Percentiles rank a stretch among this genome's conserved stretches.
These are phyloP conservation scores for Blastobotrys ciferrii DNA, from an alignment of 1,139 yeast genomes.

Conservation along the genomic window DNA sequence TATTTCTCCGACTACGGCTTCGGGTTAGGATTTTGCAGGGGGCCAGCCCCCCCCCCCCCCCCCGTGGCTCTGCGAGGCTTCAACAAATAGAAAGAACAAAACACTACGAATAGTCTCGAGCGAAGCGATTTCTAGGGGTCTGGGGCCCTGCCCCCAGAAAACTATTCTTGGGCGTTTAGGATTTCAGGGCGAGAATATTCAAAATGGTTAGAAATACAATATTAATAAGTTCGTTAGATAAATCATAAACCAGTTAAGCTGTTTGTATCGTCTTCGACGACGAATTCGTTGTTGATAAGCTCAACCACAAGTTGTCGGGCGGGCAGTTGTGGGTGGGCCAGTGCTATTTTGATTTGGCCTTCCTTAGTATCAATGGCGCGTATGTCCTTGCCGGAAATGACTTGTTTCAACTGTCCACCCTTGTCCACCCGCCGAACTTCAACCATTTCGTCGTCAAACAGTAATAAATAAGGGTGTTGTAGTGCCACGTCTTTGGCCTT, in stretches of 20 bases:
- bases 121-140: too few species aligned
- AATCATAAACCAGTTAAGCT: slow-evolving; percentile 30
- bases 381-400: slow-evolving; percentile 62
- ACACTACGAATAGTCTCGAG: too few species aligned
- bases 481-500: slow-evolving; percentile 58
- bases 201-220: slow-evolving; percentile 1
- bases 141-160: too few species aligned
- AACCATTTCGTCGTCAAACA: slow-evolving; percentile 65
- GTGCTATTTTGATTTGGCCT: slow-evolving; percentile 48
- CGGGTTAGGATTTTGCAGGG: too few species aligned
- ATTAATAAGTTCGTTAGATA: slow-evolving; percentile 5
- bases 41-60: too few species aligned
- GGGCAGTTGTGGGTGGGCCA: slow-evolving; percentile 69
- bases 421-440: slow-evolving; percentile 58
- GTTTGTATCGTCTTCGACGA: slow-evolving; percentile 33
- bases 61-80: too few species aligned
- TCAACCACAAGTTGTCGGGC: slow-evolving; percentile 58
- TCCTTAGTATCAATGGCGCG: slow-evolving; percentile 49
- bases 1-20: too few species aligned
- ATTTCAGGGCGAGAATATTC: background rate
- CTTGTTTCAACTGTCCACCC: slow-evolving; percentile 59
- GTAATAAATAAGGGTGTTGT: slow-evolving; percentile 56
- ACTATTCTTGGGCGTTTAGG: too few species aligned
- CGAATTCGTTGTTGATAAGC: slow-evolving; percentile 36
- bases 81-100: too few species aligned